These are phyloP conservation scores for Knoxia roxburghii DNA, from an alignment of 257 asterid genomes.

Conservation along the genomic window DNA sequence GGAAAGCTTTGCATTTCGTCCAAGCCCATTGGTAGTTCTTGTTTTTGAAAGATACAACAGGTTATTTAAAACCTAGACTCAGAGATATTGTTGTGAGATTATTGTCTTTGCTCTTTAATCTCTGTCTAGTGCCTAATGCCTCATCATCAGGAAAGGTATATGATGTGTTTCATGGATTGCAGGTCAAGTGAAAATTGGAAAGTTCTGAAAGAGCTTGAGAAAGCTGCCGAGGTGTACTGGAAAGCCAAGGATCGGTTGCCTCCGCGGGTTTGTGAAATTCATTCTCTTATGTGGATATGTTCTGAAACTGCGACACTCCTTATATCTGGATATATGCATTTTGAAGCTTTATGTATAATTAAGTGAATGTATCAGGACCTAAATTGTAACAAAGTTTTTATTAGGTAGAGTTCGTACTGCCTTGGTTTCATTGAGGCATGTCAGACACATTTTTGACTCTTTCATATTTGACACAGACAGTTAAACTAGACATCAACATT, in stretches of 20 bases:
- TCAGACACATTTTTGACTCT: not conserved
- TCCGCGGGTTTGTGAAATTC: slow-evolving; percentile 75
- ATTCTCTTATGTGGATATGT: not conserved
- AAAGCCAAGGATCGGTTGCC: slow-evolving; percentile 83
- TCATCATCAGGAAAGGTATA: not conserved
- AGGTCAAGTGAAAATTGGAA: slow-evolving; percentile 97
- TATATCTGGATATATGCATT: not conserved
- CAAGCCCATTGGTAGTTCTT: slow-evolving; percentile 85
- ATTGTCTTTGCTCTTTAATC: slow-evolving; percentile 5
- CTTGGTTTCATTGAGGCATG: not conserved
- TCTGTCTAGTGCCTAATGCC: not conserved
- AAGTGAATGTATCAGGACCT: not conserved
- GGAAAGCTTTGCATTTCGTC: slow-evolving; percentile 98
- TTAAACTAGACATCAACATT: slow-evolving; percentile 81
- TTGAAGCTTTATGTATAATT: not conserved
- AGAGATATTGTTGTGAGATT: not conserved
- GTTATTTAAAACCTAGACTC: slow-evolving; percentile 14
- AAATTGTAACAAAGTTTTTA: not conserved
- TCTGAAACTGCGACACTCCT: slow-evolving; percentile 1
- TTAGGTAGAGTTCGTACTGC: not conserved
- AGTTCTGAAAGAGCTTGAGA: slow-evolving; percentile 81
- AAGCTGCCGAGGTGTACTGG: slow-evolving; percentile 88
- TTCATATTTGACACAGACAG: slow-evolving; percentile 45
- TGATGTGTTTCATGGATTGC: slow-evolving; percentile 8
- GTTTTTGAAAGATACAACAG: slow-evolving; percentile 86